Conservation (phyloP, 331 rosid genomes). For the Telfairia occidentalis region DNA sequence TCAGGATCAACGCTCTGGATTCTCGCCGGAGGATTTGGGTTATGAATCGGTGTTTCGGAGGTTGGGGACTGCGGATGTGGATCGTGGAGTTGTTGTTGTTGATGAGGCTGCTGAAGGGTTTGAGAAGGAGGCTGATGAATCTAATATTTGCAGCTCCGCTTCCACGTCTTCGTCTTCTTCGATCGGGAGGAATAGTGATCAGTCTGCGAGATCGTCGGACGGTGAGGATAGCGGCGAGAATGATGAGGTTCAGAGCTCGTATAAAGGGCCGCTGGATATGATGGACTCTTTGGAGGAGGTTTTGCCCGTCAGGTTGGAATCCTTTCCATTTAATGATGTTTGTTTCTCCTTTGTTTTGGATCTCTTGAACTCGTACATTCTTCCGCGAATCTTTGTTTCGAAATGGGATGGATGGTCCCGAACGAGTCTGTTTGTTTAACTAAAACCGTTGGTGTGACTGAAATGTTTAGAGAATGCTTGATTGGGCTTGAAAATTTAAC, state of each 20-base stretch:
- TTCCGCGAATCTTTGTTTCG: background rate
- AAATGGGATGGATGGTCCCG: background rate
- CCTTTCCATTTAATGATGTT: background rate
- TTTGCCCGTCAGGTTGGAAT: constrained; percentile 53
- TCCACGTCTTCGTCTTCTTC: constrained; percentile 53
- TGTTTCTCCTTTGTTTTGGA: background rate
- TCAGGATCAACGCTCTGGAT: constrained; percentile 15
- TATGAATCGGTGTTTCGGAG: constrained; percentile 21
- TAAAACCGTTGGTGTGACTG: background rate
- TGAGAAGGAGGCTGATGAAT: constrained; percentile 10
- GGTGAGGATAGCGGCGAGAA: constrained; percentile 33
- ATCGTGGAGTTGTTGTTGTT: background rate
- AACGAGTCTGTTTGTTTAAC: background rate
- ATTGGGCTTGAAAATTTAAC: background rate
- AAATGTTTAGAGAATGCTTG: background rate
- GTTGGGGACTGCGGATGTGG: constrained; percentile 22
- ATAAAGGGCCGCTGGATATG: constrained; percentile 44
- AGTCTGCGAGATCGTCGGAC: constrained; percentile 31
- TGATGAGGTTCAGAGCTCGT: constrained; percentile 77
- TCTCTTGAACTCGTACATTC: background rate
- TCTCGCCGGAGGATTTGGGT: constrained; percentile 14
- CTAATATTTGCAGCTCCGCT: constrained; percentile 30
- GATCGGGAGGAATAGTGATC: constrained; percentile 83
- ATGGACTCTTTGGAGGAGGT: constrained; percentile 76
- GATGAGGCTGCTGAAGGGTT: constrained; percentile 13